A percentile compares a stretch with the other conserved stretches of the same genome.
Conservation (phyloP, 306 rosid genomes). For the Cicer cuneatum region DNA sequence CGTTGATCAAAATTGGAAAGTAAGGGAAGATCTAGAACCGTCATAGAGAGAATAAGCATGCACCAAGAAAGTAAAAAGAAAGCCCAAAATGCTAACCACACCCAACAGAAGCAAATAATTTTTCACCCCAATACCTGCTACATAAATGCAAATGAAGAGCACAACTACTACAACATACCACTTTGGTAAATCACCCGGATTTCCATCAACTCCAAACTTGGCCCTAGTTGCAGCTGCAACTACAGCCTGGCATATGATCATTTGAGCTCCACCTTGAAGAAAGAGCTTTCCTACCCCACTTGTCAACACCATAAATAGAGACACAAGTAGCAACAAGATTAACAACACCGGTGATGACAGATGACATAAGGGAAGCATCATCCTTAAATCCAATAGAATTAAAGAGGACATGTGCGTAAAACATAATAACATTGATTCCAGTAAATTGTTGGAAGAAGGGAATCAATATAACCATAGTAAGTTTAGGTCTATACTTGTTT, state of each 20-base stretch:
- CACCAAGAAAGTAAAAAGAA: no score
- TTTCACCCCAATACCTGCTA: no score
- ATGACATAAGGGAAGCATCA: slow-evolving; percentile 82
- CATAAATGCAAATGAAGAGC: slow-evolving; percentile 84
- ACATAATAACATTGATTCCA: slow-evolving; percentile 92
- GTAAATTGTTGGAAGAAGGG: slow-evolving; percentile 93
- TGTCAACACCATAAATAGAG: slow-evolving; percentile 87
- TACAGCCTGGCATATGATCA: slow-evolving; percentile 75
- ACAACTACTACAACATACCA: slow-evolving; percentile 94
- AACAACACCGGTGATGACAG: slow-evolving; percentile 85
- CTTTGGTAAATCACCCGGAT: slow-evolving; percentile 71
- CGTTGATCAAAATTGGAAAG: no score
- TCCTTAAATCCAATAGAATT: slow-evolving; percentile 72
- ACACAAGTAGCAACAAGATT: slow-evolving; percentile 72
- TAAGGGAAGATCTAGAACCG: no score
- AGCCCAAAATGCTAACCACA: no score
- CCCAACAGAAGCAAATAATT: no score
- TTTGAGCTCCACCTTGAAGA: slow-evolving; percentile 82
- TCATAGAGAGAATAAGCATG: no score
- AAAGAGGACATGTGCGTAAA: slow-evolving; percentile 84
- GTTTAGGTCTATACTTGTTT: slow-evolving; percentile 83
- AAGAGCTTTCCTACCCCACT: slow-evolving; percentile 90
- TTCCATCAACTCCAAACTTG: slow-evolving; percentile 74
- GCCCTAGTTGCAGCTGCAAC: slow-evolving; percentile 76
- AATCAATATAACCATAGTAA: slow-evolving; percentile 65